A percentile compares a stretch with the other conserved stretches of the same genome.
Evolutionary conservation across 2,329 filamentous ascomycete species (phyloP).

Genomic region (Claviceps pazoutovae): DNA sequence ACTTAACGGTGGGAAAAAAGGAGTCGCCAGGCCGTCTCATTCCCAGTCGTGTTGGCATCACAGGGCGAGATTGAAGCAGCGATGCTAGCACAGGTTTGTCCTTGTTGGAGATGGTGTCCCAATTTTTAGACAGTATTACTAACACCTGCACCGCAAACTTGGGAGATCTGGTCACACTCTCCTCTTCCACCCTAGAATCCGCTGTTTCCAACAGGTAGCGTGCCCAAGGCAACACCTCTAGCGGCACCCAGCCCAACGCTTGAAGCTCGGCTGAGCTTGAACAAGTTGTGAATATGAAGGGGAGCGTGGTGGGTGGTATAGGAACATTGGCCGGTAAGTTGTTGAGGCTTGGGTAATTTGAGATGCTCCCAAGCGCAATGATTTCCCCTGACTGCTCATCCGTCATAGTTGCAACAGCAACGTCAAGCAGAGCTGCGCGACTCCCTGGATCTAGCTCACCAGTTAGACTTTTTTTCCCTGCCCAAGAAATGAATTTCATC

Average conservation of each 20-base stretch:
- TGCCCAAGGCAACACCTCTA: constrained; percentile 79
- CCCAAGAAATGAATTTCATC: constrained; percentile 73
- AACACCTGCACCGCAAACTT: constrained; percentile 68
- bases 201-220: constrained; percentile 61
- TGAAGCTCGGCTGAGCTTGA: constrained; percentile 56
- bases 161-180: constrained; percentile 57
- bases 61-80: constrained; percentile 51
- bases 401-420: constrained; percentile 59
- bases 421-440: constrained; percentile 58
- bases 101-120: constrained; percentile 60
- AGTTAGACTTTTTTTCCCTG: constrained; percentile 54
- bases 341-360: constrained; percentile 58
- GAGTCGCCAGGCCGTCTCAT: constrained; percentile 78
- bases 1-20: constrained; percentile 84
- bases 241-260: constrained; percentile 70
- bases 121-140: constrained; percentile 71
- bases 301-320: constrained; percentile 67
- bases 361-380: constrained; percentile 63
- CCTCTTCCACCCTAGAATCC: constrained; percentile 42
- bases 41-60: constrained; percentile 82
- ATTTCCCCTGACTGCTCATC: constrained; percentile 53
- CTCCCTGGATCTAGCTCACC: constrained; percentile 58
- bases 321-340: constrained; percentile 73
- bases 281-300: constrained; percentile 65
- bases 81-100: constrained; percentile 53